These are phyloP conservation scores for Allium sativum DNA, from an alignment of 106 monocot species.

Conservation along the genomic window DNA sequence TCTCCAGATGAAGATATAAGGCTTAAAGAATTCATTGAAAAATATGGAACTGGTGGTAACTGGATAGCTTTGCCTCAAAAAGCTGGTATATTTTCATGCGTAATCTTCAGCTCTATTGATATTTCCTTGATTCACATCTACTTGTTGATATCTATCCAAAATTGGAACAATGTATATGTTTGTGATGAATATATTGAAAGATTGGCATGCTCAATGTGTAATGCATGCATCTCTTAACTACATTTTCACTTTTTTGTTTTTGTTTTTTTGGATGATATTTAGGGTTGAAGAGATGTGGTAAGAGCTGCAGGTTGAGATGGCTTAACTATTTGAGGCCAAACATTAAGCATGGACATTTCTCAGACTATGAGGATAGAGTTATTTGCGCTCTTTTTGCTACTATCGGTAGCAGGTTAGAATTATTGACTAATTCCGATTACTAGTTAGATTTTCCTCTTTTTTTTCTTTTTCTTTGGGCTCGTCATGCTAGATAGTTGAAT, in stretches of 20 bases:
- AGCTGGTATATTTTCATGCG: constrained; percentile 37
- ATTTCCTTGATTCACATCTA: not conserved
- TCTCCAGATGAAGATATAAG: constrained; percentile 84
- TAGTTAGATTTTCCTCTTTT: not conserved
- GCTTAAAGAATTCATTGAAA: constrained; percentile 84
- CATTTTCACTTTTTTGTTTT: no score
- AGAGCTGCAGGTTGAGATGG: constrained; percentile 94
- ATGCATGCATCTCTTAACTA: no score
- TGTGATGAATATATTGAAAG: no score
- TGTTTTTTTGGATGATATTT: not conserved
- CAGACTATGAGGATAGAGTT: constrained; percentile 40
- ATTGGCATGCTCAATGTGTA: no score
- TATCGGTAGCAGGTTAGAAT: constrained; percentile 47
- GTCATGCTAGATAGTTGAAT: not conserved
- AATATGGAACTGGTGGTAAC: constrained; percentile 84
- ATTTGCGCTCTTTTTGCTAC: constrained; percentile 48
- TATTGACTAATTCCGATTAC: not conserved
- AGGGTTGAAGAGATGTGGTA: constrained; percentile 93
- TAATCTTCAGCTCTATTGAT: no score
- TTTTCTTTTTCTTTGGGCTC: not conserved
- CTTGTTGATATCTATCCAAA: not conserved
- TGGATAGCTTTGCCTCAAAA: constrained; percentile 97
- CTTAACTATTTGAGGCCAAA: constrained; percentile 66
- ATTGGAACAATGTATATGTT: not conserved
- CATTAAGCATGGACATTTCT: constrained; percentile 62